Evolutionary conservation across 208 protist genomes (phyloP), one percentile per base, ranked within the genome.

Genomic region (Polymyxa betae): DNA sequence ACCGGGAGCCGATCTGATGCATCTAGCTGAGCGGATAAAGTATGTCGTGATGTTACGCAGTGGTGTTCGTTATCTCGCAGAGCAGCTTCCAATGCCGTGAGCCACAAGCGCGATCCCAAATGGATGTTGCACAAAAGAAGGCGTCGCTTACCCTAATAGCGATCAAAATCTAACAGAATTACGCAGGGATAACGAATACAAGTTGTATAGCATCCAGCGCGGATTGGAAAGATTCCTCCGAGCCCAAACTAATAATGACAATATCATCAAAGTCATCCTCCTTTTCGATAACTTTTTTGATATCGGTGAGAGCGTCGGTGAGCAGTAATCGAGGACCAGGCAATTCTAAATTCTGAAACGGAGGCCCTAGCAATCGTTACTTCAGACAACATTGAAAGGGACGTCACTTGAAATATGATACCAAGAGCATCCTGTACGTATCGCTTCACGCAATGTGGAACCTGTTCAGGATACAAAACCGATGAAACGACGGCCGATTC

Each of bases 71-170:
- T 12, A 43, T 82, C 72, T 20, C 35, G 72, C 5, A 82, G 5
- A 35, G 72, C 72, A 5, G 72, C 5, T 43, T 82, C 72, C 5
- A 82, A n/a, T n/a, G 16, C 16, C 5, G 35, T 38, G 12, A 82
- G n/a, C 35, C n/a, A 82, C 16, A 20, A 40, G 35, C 16, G 72
- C 35, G 72, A 45, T 5, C 72, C 72, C 72, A 82, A n/a, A 82
- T 82, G 72, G 72, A 82, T 82, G n/a, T 82, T 82, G 40, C n/a
- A 43, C 5, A 82, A n/a, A 43, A 82, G 72, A 40, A 82, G n/a
- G 35, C 72, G 35, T 5, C 72, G 16, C 16, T 24, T 60, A 60
- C 24, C 49, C 49, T 60, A 60, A 60, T 24, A 60, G 5, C 49
- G 12, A 60, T 60, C 12, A 60, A 24, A 5, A 60, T 5, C 49